Base-by-base conservation (phyloP, 345 rosid genomes). In the Eutrema heterophyllum region DNA sequence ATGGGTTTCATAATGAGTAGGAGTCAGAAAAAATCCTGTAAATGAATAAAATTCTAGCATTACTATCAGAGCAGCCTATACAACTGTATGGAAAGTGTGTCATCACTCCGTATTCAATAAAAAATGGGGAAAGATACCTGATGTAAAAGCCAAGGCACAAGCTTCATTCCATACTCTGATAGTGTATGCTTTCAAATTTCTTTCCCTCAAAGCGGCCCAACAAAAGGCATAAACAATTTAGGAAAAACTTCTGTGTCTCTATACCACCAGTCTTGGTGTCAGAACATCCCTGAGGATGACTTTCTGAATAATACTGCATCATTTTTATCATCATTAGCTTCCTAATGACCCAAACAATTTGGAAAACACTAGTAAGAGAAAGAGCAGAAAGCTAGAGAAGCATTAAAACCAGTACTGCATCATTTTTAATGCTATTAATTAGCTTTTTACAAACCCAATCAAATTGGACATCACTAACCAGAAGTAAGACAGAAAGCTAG, bases 141-240 rank as follows among this genome's bases (percentile, higher is more conserved):
- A 46, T 89, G 81, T 71, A 91, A 77, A 77, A 91, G 92, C 60
- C 81, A 64, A 44, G 67, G 84, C 27, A 90, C 83, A 50, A 89
- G 86, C 84, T 83, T 89, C 66, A 69, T 70, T 72, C 98, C 90
- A 71, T 83, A 86, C 56, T 86, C 94, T 24, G 83, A 83, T 61
- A 87, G 27, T 24, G 27, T 24, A 70, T 71, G 55, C 67, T 81
- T 79, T 89, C 89, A 48, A 91, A 78, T 73, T 82, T 89, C 81
- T 83, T 89, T 62, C 86, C 76, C 63, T 86, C 88, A 69, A 89
- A 78, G 46, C 96, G 96, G 51, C 98, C 97, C 83, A 93, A 82
- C 27, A 93, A 78, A 72, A 93, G 98, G 85, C 98, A 93, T 67
- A 93, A 71, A 80, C 97, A 89, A 75, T 81, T 87, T 43, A 91